phyloP scores from a whole-genome alignment of 306 rosid genomes.

The Corylus americana region DNA sequence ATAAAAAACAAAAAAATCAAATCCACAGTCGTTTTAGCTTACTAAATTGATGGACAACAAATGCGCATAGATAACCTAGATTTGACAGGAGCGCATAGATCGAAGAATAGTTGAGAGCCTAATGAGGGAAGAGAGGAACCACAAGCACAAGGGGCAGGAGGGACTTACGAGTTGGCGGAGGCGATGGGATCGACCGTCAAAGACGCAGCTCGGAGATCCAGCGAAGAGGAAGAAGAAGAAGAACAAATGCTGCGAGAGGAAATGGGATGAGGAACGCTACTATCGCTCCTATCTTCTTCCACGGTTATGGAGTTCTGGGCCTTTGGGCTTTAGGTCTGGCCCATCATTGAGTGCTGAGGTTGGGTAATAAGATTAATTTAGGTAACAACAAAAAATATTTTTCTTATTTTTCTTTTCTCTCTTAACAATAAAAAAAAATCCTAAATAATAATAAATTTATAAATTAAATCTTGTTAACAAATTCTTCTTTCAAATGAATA shows the following conservation, averaged over 20 bases:
- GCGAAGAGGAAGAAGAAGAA: not conserved
- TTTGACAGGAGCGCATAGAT: slow-evolving; percentile 27
- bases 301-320: slow-evolving; percentile 31
- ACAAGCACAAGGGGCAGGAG: not conserved
- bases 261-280: slow-evolving; percentile 19
- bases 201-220: slow-evolving; percentile 30
- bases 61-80: not conserved
- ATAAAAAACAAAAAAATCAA: not conserved
- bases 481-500: too few relatives aligned
- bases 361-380: not conserved
- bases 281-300: slow-evolving; percentile 15
- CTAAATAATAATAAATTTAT: not conserved
- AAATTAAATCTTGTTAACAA: too few relatives aligned
- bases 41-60: too few relatives aligned
- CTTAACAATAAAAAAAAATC: not conserved
- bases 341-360: not conserved
- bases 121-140: not conserved
- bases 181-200: not conserved
- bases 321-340: slow-evolving; percentile 19
- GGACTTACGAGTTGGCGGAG: slow-evolving; percentile 40
- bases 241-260: not conserved
- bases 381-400: too few relatives aligned
- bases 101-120: slow-evolving; percentile 11
- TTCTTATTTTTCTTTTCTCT: not conserved
- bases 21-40: not conserved